Conservation (phyloP, 2,329 filamentous ascomycete genomes). For the Chalaropsis ovoidea region DNA sequence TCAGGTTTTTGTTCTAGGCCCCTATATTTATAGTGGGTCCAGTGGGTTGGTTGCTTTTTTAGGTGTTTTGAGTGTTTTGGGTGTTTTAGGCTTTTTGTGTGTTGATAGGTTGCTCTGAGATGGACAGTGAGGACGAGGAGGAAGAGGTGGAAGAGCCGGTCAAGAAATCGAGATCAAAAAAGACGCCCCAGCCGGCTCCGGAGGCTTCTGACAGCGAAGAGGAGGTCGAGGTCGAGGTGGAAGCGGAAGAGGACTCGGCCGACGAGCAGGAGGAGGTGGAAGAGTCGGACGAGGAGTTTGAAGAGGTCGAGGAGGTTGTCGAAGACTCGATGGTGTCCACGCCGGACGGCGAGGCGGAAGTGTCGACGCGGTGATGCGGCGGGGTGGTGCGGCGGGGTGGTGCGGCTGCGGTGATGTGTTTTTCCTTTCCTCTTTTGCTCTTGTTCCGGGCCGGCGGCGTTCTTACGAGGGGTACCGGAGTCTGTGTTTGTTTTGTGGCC, state of each 20-base stretch:
- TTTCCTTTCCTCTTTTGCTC: slow-evolving; percentile 19
- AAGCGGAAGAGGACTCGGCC: slow-evolving; percentile 10
- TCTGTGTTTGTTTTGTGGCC: slow-evolving; percentile 14
- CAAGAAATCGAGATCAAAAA: no score
- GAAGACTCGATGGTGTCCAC: slow-evolving; percentile 23
- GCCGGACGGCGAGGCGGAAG: slow-evolving; percentile 23
- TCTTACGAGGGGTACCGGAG: no score
- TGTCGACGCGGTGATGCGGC: slow-evolving; percentile 14
- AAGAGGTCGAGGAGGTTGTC: slow-evolving; percentile 17
- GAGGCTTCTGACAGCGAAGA: slow-evolving; percentile 21
- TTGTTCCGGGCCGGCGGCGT: slow-evolving; percentile 1
- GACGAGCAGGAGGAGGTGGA: neutral
- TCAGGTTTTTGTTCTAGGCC: no score
- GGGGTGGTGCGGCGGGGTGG: neutral
- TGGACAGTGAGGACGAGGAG: no score
- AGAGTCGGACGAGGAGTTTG: neutral
- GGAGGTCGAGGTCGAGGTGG: slow-evolving; percentile 20
- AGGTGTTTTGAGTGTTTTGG: no score
- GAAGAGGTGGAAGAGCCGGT: no score
- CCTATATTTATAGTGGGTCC: no score
- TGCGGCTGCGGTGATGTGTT: slow-evolving; percentile 14
- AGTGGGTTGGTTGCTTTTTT: no score
- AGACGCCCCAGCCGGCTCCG: no score
- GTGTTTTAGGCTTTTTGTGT: no score
- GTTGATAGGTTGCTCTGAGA: no score